A percentile compares a stretch with the other conserved stretches of the same genome.
Evolutionary conservation across 345 rosid genomes (phyloP).

Genomic region (Camelina neglecta): DNA sequence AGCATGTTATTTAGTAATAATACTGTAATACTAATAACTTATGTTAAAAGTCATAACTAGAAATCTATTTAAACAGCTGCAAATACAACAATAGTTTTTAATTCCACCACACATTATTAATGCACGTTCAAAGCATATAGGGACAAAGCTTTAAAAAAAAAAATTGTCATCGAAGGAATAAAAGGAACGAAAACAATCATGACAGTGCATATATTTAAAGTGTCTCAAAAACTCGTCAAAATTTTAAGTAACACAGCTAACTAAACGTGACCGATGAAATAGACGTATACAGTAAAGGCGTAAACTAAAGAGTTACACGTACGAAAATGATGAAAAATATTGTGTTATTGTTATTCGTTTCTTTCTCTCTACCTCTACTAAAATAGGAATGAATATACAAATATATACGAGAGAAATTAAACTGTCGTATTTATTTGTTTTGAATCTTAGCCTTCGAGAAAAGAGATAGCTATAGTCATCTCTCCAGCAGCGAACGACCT

Average conservation of each 20-base stretch:
- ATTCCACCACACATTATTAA: conserved; percentile 32
- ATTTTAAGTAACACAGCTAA: conserved; percentile 16
- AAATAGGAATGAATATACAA: neutral
- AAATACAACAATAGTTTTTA: conserved; percentile 21
- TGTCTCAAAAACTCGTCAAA: conserved; percentile 10
- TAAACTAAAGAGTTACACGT: conserved; percentile 20
- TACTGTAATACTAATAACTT: neutral
- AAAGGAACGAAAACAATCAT: conserved; percentile 33
- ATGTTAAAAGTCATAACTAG: neutral
- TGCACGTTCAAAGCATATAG: conserved; percentile 48
- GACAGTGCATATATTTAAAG: conserved; percentile 18
- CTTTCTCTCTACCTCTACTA: neutral
- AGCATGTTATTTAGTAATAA: neutral
- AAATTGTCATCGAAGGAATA: conserved; percentile 40
- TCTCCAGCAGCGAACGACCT: conserved; percentile 18
- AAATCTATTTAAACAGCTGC: neutral
- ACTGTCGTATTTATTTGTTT: neutral
- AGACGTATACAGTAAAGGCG: conserved; percentile 9
- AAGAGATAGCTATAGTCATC: conserved; percentile 29
- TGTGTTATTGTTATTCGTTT: neutral
- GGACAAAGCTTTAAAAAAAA: conserved; percentile 30
- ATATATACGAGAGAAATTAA: neutral
- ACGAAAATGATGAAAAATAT: conserved; percentile 8
- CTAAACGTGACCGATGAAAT: conserved; percentile 31
- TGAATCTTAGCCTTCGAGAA: conserved; percentile 17